These are phyloP conservation scores for Lachnellula subtilissima DNA, from an alignment of 2,329 filamentous ascomycete species.

Conservation along the genomic window DNA sequence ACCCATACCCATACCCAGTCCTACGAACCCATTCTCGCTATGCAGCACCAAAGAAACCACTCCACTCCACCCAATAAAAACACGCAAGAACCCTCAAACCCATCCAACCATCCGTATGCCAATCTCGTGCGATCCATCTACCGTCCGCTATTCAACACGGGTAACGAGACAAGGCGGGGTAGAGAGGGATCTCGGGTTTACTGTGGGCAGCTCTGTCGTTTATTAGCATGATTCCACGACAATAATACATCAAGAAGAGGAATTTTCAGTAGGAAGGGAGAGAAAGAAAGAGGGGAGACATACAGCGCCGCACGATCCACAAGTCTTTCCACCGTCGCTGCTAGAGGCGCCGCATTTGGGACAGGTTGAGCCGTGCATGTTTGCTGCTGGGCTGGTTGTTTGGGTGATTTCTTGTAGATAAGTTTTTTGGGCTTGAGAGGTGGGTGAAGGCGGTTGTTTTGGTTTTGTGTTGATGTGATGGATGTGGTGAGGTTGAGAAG, in stretches of 20 bases:
- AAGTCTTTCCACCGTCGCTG: constrained; percentile 24
- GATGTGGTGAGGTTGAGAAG: background rate
- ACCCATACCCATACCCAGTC: background rate
- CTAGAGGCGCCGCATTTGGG: constrained; percentile 26
- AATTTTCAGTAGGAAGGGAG: background rate
- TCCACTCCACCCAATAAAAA: background rate
- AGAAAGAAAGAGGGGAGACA: constrained; percentile 5
- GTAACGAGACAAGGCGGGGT: background rate
- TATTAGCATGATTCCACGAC: background rate
- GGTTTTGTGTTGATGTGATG: background rate
- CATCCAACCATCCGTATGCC: background rate
- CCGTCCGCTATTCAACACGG: background rate
- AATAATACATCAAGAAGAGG: background rate
- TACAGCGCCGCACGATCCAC: constrained; percentile 28
- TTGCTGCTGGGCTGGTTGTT: constrained; percentile 5
- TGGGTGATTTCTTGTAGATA: background rate
- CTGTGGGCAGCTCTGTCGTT: background rate
- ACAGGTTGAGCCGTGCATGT: constrained; percentile 27
- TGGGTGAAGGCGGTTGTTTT: background rate
- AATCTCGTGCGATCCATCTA: background rate
- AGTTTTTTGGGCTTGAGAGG: background rate
- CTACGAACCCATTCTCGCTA: background rate
- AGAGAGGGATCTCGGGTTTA: background rate
- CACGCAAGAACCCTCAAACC: background rate
- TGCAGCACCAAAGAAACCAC: background rate